Evolutionary conservation across 2,329 filamentous ascomycete species (phyloP).

Genomic region (Metarhizium rileyi): DNA sequence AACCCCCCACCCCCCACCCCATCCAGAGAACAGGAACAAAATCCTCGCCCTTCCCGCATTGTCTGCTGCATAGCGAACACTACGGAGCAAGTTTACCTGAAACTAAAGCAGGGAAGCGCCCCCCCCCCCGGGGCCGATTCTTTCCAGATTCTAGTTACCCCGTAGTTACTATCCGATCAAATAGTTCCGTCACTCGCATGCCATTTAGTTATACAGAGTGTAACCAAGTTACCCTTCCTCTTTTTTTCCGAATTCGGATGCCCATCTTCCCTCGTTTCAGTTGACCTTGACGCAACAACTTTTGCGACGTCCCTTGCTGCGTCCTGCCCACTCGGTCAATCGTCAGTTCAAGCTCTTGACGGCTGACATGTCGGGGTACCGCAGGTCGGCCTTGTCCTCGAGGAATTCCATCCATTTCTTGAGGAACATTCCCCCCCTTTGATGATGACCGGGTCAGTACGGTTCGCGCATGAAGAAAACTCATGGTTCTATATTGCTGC

Average conservation of each 20-base stretch:
- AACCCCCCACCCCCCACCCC: background rate
- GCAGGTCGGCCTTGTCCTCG: conserved; percentile 80
- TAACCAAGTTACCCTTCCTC: background rate
- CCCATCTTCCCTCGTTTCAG: background rate
- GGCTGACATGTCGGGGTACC: conserved; percentile 64
- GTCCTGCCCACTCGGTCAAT: background rate
- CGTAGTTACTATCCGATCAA: background rate
- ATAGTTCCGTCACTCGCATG: background rate
- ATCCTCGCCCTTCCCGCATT: background rate
- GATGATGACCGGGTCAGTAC: conserved; percentile 25
- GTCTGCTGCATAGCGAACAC: background rate
- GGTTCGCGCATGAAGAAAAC: background rate
- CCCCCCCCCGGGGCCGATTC: background rate
- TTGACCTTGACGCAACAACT: background rate
- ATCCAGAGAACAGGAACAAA: background rate
- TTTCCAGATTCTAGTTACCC: background rate
- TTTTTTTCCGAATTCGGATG: background rate
- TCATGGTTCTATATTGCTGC: background rate
- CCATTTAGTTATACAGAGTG: background rate
- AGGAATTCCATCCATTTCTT: conserved; percentile 86
- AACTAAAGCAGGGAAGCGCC: background rate
- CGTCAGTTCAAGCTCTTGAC: conserved; percentile 13
- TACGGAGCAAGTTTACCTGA: background rate
- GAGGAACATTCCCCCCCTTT: conserved; percentile 76
- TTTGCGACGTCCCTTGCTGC: background rate